A percentile compares a stretch with the other conserved stretches of the same genome.
phyloP scores from a whole-genome alignment of 2,329 filamentous ascomycete species.

The Helotiales sp. region DNA sequence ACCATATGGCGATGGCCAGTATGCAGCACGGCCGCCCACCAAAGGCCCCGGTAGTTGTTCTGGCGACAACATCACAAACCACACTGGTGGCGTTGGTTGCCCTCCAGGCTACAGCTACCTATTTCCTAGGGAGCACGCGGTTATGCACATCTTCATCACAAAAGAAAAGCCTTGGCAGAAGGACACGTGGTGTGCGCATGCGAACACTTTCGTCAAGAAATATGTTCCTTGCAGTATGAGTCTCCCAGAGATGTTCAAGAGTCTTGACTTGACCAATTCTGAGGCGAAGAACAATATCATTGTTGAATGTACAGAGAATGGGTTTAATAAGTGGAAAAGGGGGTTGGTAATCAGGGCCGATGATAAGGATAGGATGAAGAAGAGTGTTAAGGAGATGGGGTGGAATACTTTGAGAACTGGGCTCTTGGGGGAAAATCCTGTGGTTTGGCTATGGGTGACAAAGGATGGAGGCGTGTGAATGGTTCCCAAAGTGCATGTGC shows the following conservation, averaged over 20 bases:
- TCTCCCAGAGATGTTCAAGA: slow-evolving; percentile 56
- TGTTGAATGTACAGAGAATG: slow-evolving; percentile 55
- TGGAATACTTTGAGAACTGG: slow-evolving; percentile 57
- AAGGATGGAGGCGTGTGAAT: slow-evolving; percentile 39
- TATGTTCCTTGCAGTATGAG: slow-evolving; percentile 55
- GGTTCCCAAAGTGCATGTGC: no score
- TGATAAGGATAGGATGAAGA: slow-evolving; percentile 47
- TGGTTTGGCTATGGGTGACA: slow-evolving; percentile 61
- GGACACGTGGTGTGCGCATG: slow-evolving; percentile 41
- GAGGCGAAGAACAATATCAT: slow-evolving; percentile 54
- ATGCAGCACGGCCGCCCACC: not conserved
- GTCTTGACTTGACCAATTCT: slow-evolving; percentile 57
- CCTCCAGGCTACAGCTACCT: slow-evolving; percentile 66
- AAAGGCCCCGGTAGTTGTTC: slow-evolving; percentile 41
- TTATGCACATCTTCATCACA: slow-evolving; percentile 58
- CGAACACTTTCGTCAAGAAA: slow-evolving; percentile 45
- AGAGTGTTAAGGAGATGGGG: slow-evolving; percentile 55
- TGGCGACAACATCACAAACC: slow-evolving; percentile 55
- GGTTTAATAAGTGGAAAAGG: slow-evolving; percentile 59
- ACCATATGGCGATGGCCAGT: not conserved
- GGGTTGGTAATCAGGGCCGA: slow-evolving; percentile 52
- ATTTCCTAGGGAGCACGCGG: slow-evolving; percentile 58
- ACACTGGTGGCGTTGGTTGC: slow-evolving; percentile 56
- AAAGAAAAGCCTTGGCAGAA: slow-evolving; percentile 49
- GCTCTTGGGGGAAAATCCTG: slow-evolving; percentile 47